Evolutionary conservation across 257 asterid genomes (phyloP).

Genomic region (Plantago major): DNA sequence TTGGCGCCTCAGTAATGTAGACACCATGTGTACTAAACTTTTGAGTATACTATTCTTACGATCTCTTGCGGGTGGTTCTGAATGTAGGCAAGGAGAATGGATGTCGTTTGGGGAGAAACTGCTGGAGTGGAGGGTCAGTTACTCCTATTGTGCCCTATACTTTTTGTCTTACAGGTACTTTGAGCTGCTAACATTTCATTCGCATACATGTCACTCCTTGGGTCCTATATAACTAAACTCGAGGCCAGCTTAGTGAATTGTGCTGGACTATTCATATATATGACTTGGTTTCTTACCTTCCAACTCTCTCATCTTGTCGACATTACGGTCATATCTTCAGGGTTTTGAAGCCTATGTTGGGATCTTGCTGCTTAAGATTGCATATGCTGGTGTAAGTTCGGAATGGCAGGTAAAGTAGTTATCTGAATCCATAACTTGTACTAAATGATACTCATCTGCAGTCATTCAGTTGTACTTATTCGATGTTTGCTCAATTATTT

Average conservation of each 20-base stretch:
- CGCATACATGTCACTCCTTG: too few species aligned
- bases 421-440: not conserved
- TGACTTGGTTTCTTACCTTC: too few species aligned
- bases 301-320: too few species aligned
- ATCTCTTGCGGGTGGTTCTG: not conserved
- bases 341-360: constrained; percentile 97
- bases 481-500: not conserved
- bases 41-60: not conserved
- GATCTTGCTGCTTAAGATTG: constrained; percentile 76
- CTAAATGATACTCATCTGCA: too few species aligned
- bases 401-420: constrained; percentile 82
- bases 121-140: constrained; percentile 96
- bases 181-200: not conserved
- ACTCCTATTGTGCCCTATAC: constrained; percentile 63
- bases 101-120: constrained; percentile 98
- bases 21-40: too few species aligned
- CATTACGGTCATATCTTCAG: too few species aligned
- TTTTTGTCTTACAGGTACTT: constrained; percentile 74
- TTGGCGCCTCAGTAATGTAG: too few species aligned
- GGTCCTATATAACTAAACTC: too few species aligned
- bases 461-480: not conserved
- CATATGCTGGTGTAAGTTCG: constrained; percentile 54
- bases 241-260: constrained; percentile 1
- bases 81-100: constrained; percentile 92
- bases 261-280: constrained; percentile 14